Conservation (phyloP, 1,284 basidiomycete species). For the Polyporus tsugae region DNA sequence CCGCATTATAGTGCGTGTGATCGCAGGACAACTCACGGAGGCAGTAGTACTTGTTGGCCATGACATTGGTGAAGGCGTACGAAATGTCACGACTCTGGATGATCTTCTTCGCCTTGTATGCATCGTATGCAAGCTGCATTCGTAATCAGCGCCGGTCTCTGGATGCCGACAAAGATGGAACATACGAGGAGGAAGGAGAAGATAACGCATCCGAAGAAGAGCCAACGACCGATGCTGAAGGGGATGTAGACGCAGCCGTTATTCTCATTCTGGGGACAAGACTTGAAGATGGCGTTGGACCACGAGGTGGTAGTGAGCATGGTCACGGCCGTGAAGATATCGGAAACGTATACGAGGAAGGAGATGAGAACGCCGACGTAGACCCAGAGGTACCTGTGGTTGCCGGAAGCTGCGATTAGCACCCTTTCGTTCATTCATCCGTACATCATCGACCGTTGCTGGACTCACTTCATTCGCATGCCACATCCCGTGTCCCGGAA, state of each 20-base stretch:
- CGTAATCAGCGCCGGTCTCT: slow-evolving; percentile 44
- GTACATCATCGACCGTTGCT: neutral
- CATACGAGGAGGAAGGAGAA: slow-evolving; percentile 93
- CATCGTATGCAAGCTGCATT: slow-evolving; percentile 80
- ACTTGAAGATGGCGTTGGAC: slow-evolving; percentile 89
- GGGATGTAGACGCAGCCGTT: slow-evolving; percentile 87
- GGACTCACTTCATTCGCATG: slow-evolving; percentile 84
- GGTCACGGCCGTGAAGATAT: slow-evolving; percentile 97
- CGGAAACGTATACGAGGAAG: slow-evolving; percentile 94
- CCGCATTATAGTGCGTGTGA: slow-evolving; percentile 2
- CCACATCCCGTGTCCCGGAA: slow-evolving; percentile 89
- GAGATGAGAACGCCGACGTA: slow-evolving; percentile 95
- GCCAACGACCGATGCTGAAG: slow-evolving; percentile 92
- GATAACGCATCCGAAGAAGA: slow-evolving; percentile 98
- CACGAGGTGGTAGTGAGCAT: slow-evolving; percentile 94
- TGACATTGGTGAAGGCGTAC: slow-evolving; percentile 96
- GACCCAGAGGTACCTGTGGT: slow-evolving; percentile 84
- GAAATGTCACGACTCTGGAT: slow-evolving; percentile 95
- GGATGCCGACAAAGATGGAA: slow-evolving; percentile 23
- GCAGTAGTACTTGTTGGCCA: slow-evolving; percentile 96
- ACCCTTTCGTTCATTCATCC: neutral
- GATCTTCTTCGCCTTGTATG: slow-evolving; percentile 92
- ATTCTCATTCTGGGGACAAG: slow-evolving; percentile 59
- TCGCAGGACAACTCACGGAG: slow-evolving; percentile 67
- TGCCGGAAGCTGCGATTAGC: neutral